These are phyloP conservation scores for Pugionium dolabratum DNA, from an alignment of 345 rosid species.

Conservation along the genomic window DNA sequence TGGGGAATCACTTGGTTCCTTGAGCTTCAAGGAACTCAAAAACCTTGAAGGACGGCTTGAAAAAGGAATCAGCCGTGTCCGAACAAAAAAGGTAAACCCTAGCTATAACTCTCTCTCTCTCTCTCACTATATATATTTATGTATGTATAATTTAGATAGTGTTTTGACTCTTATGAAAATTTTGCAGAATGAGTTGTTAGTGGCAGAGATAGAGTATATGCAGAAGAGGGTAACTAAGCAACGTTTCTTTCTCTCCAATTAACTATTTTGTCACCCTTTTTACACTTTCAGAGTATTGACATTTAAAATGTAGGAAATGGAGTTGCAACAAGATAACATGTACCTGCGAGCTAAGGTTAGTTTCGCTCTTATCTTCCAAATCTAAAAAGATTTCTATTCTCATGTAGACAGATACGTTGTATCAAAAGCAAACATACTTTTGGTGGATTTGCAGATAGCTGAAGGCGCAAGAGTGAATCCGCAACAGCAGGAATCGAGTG, in stretches of 20 bases:
- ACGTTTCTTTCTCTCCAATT: conserved; percentile 19
- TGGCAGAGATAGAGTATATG: conserved; percentile 86
- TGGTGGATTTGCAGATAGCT: conserved; percentile 50
- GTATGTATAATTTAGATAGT: neutral
- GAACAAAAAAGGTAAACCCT: conserved; percentile 74
- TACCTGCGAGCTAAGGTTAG: conserved; percentile 70
- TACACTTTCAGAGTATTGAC: neutral
- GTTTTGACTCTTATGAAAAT: conserved; percentile 21
- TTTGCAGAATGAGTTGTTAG: conserved; percentile 66
- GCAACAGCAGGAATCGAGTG: conserved; percentile 41
- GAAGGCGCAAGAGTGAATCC: conserved; percentile 56
- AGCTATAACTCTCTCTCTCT: neutral
- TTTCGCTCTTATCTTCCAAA: conserved; percentile 5
- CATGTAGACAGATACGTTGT: no score
- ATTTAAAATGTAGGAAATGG: conserved; percentile 60
- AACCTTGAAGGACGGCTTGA: conserved; percentile 75
- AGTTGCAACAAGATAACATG: conserved; percentile 80
- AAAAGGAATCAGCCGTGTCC: conserved; percentile 80
- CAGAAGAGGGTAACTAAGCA: conserved; percentile 66
- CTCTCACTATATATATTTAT: no score
- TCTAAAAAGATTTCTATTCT: neutral
- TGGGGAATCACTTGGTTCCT: conserved; percentile 75
- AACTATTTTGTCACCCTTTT: neutral
- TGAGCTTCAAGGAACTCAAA: conserved; percentile 76
- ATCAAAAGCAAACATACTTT: neutral